Percentiles rank a stretch among this genome's conserved stretches.
These are phyloP conservation scores for Lachancea lanzarotensis DNA, from an alignment of 805 yeast genomes.

Conservation along the genomic window DNA sequence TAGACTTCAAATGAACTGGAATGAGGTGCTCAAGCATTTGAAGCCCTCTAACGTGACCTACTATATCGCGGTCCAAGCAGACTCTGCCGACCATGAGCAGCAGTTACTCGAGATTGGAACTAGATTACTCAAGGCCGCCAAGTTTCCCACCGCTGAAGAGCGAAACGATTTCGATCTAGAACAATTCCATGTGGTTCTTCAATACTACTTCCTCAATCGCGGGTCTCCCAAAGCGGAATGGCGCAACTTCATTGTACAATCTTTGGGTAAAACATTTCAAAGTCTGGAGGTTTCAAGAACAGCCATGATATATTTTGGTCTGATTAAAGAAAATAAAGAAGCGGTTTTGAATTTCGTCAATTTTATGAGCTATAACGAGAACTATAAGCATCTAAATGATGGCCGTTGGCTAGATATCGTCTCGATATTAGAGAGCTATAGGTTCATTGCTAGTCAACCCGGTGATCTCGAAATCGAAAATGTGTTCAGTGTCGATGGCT, in stretches of 20 bases:
- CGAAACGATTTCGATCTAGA: conserved; percentile 26
- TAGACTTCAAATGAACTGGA: conserved; percentile 10
- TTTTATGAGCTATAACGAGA: conserved; percentile 37
- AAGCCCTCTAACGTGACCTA: not conserved
- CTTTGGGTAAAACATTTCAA: conserved; percentile 43
- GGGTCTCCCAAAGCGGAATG: conserved; percentile 15
- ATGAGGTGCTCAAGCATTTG: not conserved
- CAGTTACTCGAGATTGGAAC: conserved; percentile 15
- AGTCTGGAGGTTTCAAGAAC: conserved; percentile 32
- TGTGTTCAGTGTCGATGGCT: conserved; percentile 14
- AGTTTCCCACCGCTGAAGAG: conserved; percentile 43
- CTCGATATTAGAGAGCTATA: conserved; percentile 26
- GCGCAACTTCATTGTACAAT: conserved; percentile 26
- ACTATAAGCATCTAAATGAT: conserved; percentile 32
- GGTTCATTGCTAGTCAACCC: conserved; percentile 16
- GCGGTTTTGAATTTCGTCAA: conserved; percentile 34
- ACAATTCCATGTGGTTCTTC: conserved; percentile 29
- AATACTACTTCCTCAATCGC: conserved; percentile 21
- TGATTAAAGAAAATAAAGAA: conserved; percentile 18
- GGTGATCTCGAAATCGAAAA: conserved; percentile 13
- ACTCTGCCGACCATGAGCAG: conserved; percentile 11
- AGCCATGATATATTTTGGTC: conserved; percentile 33
- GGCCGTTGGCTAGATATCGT: conserved; percentile 35
- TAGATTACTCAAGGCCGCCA: conserved; percentile 19
- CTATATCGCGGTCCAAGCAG: conserved; percentile 4